Conservation (phyloP, 768 basidiomycete genomes). For the Dendrothele bispora region DNA sequence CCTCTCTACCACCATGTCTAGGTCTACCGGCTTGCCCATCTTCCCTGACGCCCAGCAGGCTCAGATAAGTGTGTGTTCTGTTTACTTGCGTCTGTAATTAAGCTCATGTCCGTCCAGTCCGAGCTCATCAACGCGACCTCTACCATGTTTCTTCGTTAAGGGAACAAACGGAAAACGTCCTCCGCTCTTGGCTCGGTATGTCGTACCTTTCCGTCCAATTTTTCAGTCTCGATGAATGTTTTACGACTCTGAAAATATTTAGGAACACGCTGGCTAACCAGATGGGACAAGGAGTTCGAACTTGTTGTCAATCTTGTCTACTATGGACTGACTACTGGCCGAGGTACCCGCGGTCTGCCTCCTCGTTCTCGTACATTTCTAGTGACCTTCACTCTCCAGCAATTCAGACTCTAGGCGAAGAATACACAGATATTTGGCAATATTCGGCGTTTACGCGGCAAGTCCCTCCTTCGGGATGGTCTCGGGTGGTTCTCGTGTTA, state of each 20-base stretch:
- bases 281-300: slow-evolving; percentile 83
- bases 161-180: slow-evolving; percentile 72
- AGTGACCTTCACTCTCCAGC: slow-evolving; percentile 39
- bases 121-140: slow-evolving; percentile 82
- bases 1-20: slow-evolving; percentile 6
- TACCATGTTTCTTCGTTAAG: slow-evolving; percentile 74
- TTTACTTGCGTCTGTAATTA: neutral
- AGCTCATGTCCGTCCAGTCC: slow-evolving; percentile 48
- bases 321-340: slow-evolving; percentile 71
- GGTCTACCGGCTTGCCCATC: slow-evolving; percentile 32
- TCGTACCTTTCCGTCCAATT: slow-evolving; percentile 5
- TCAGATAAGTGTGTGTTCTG: slow-evolving; percentile 71
- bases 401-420: slow-evolving; percentile 84
- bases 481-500: slow-evolving; percentile 59
- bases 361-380: slow-evolving; percentile 5
- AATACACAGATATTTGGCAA: slow-evolving; percentile 86
- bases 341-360: slow-evolving; percentile 44
- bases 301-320: slow-evolving; percentile 67
- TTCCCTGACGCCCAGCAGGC: slow-evolving; percentile 83
- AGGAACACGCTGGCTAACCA: slow-evolving; percentile 81
- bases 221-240: neutral
- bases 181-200: slow-evolving; percentile 78
- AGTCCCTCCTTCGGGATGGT: slow-evolving; percentile 42
- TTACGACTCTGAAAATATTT: neutral
- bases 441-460: slow-evolving; percentile 43